These are phyloP conservation scores for Saturnispora halmiae DNA, from an alignment of 805 yeast species.

Conservation along the genomic window DNA sequence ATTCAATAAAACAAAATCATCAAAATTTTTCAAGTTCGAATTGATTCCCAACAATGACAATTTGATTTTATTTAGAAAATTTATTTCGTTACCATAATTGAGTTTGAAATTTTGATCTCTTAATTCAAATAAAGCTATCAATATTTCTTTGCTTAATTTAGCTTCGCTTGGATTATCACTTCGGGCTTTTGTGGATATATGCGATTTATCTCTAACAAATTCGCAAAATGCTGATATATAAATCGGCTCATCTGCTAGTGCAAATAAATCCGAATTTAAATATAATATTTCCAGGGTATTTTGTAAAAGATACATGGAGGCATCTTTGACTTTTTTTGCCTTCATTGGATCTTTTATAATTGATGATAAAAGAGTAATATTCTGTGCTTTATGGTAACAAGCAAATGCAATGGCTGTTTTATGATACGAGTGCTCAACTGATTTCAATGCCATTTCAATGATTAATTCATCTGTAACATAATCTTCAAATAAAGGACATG, in stretches of 20 bases:
- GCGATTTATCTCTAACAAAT: background rate
- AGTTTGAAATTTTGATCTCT: constrained; percentile 27
- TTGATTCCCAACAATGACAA: constrained; percentile 17
- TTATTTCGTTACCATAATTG: constrained; percentile 18
- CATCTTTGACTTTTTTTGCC: constrained; percentile 4
- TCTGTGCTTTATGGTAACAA: constrained; percentile 3
- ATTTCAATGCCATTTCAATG: background rate
- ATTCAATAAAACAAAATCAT: constrained; percentile 18
- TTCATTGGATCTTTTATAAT: background rate
- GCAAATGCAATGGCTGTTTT: background rate
- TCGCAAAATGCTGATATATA: background rate
- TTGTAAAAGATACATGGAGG: constrained; percentile 8
- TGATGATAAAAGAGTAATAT: background rate
- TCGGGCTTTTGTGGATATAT: constrained; percentile 15
- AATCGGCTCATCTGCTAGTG: background rate
- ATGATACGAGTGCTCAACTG: background rate
- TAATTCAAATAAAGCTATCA: constrained; percentile 24
- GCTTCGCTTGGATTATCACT: constrained; percentile 11
- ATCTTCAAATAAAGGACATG: background rate
- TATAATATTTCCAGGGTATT: constrained; percentile 6
- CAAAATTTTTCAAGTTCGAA: constrained; percentile 15
- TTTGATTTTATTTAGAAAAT: constrained; percentile 18
- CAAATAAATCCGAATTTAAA: constrained; percentile 9
- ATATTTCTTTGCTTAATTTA: constrained; percentile 17
- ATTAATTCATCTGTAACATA: background rate